phyloP scores from a whole-genome alignment of 2,329 filamentous ascomycete species.

The Calonectria pauciramosa region DNA sequence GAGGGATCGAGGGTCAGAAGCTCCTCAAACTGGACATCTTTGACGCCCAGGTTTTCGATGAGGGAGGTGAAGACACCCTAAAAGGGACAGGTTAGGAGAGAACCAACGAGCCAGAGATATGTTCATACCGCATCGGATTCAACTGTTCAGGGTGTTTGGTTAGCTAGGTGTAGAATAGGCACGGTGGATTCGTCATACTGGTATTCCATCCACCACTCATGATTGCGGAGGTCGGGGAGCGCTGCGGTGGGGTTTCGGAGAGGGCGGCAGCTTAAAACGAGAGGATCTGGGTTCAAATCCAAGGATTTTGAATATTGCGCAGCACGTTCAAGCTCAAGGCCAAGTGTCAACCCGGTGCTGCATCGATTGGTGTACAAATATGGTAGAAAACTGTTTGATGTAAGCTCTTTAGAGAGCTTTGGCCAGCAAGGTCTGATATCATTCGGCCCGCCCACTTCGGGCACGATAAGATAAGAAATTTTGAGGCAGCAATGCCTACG shows the following conservation, averaged over 20 bases:
- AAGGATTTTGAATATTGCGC: neutral
- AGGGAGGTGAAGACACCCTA: conserved; percentile 97
- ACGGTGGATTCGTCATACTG: conserved; percentile 62
- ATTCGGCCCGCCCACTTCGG: conserved; percentile 32
- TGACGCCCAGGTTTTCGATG: conserved; percentile 90
- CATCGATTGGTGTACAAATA: conserved; percentile 5
- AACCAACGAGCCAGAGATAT: neutral
- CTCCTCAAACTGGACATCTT: conserved; percentile 97
- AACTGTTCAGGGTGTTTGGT: conserved; percentile 60
- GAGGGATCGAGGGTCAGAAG: conserved; percentile 89
- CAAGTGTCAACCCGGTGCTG: neutral
- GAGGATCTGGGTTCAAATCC: neutral
- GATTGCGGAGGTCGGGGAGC: conserved; percentile 29
- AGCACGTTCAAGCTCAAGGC: neutral
- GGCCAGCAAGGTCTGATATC: conserved; percentile 42
- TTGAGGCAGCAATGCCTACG: conserved; percentile 41
- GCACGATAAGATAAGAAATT: conserved; percentile 43
- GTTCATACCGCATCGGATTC: conserved; percentile 88
- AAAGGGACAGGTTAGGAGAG: conserved; percentile 14
- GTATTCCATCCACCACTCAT: conserved; percentile 96
- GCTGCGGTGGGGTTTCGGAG: neutral
- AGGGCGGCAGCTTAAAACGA: neutral
- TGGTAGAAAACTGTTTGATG: conserved; percentile 24
- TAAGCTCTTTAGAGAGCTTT: conserved; percentile 23
- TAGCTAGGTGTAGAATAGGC: conserved; percentile 4